Conservation (phyloP, 306 rosid species). For the Boehmeria nivea region DNA sequence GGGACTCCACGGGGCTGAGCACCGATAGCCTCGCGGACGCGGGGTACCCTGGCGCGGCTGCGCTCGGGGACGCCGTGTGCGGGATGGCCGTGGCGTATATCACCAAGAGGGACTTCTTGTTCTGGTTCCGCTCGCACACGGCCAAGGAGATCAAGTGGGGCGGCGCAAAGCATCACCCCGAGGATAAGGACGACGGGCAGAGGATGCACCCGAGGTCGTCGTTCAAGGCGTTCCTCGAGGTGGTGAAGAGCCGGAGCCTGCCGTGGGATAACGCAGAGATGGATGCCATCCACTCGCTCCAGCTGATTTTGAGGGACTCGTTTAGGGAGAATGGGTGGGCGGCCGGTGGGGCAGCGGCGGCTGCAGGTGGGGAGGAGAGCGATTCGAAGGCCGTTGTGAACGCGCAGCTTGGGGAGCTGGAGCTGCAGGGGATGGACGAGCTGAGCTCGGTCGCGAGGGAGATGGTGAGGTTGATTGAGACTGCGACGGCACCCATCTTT, state of each 20-base stretch:
- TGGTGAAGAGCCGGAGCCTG: constrained; percentile 90
- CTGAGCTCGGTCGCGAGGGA: constrained; percentile 96
- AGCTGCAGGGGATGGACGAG: constrained; percentile 82
- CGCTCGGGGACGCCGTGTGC: constrained; percentile 88
- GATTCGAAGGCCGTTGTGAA: constrained; percentile 68
- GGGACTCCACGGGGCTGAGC: constrained; percentile 91
- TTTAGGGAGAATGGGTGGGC: constrained; percentile 74
- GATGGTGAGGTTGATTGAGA: constrained; percentile 97
- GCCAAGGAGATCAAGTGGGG: constrained; percentile 96
- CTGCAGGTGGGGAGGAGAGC: constrained; percentile 50
- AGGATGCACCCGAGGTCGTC: constrained; percentile 99
- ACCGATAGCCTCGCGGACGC: constrained; percentile 97
- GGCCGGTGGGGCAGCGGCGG: constrained; percentile 47
- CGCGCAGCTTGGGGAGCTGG: constrained; percentile 41
- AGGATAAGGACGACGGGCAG: constrained; percentile 96
- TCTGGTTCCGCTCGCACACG: constrained; percentile 96
- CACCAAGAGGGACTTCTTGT: constrained; percentile 67
- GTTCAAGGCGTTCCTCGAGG: constrained; percentile 93
- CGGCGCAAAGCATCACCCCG: constrained; percentile 98
- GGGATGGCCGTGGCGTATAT: constrained; percentile 97
- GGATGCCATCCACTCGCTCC: constrained; percentile 98
- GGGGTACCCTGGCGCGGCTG: constrained; percentile 83
- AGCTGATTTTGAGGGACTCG: constrained; percentile 87
- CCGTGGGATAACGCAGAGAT: constrained; percentile 97
- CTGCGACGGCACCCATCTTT: constrained; percentile 97